A percentile compares a stretch with the other conserved stretches of the same genome.
These are phyloP conservation scores for Trypethelium eluteriae DNA, from an alignment of 495 filamentous ascomycete species.

Conservation along the genomic window DNA sequence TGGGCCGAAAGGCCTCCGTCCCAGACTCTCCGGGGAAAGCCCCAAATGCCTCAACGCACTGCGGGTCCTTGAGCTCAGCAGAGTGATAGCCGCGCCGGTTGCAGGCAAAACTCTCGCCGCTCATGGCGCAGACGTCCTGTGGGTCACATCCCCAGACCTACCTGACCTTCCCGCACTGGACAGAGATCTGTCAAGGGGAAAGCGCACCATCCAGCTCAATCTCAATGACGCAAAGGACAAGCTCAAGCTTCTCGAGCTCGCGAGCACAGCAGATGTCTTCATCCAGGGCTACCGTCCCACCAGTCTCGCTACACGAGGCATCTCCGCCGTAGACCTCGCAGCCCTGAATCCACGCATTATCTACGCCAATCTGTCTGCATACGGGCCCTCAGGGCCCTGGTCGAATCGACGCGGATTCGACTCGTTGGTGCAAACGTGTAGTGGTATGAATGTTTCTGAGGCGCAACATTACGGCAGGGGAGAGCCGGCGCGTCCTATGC, in stretches of 20 bases:
- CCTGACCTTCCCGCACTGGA: constrained; percentile 28
- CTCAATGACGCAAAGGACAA: constrained; percentile 23
- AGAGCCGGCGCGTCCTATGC: constrained; percentile 22
- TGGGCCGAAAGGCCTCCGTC: constrained; percentile 20
- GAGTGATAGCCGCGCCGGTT: constrained; percentile 30
- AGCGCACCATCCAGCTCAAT: constrained; percentile 30
- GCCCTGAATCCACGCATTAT: constrained; percentile 23
- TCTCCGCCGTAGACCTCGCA: constrained; percentile 21
- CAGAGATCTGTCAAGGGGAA: constrained; percentile 25
- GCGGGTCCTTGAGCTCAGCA: constrained; percentile 27
- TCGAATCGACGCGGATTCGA: constrained; percentile 29
- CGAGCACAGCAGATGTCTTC: constrained; percentile 30
- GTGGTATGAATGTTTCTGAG: constrained; percentile 32
- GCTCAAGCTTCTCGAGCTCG: constrained; percentile 22
- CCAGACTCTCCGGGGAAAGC: not conserved
- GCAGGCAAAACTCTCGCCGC: constrained; percentile 27
- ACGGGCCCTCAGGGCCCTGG: constrained; percentile 28
- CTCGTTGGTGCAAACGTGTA: constrained; percentile 29
- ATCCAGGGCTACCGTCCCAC: constrained; percentile 30
- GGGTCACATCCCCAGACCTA: constrained; percentile 29
- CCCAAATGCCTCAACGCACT: constrained; percentile 28
- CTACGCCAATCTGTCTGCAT: constrained; percentile 26
- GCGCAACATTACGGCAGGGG: constrained; percentile 24
- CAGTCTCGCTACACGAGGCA: constrained; percentile 25
- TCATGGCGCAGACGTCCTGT: constrained; percentile 32